Percentiles rank a stretch among this genome's conserved stretches.
phyloP scores from a whole-genome alignment of 768 basidiomycete genomes.

The Erythrobasidium yunnanense region DNA sequence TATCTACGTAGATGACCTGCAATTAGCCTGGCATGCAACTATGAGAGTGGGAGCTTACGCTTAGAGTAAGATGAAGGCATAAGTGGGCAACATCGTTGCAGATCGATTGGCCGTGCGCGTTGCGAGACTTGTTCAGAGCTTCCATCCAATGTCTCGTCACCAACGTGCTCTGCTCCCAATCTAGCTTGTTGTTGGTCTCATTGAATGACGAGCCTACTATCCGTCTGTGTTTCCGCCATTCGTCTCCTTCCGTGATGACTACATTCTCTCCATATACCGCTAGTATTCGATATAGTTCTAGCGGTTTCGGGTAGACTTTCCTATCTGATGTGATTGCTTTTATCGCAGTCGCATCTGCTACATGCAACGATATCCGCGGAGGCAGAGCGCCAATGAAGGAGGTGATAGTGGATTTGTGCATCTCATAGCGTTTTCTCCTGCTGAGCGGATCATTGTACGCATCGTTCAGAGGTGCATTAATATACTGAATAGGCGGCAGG shows the following conservation, averaged over 20 bases:
- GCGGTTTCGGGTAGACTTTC: slow-evolving; percentile 11
- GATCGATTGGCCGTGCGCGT: background rate
- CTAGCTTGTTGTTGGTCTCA: slow-evolving; percentile 44
- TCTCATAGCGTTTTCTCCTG: background rate
- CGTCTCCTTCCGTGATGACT: slow-evolving; percentile 45
- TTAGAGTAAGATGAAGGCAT: slow-evolving; percentile 21
- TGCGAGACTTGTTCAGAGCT: slow-evolving; percentile 41
- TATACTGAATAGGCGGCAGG: slow-evolving; percentile 16
- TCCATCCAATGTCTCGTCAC: slow-evolving; percentile 45
- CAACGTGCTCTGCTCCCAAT: slow-evolving; percentile 45
- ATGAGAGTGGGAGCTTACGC: background rate
- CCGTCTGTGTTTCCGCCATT: slow-evolving; percentile 48
- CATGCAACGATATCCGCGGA: background rate
- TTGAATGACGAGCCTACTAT: slow-evolving; percentile 48
- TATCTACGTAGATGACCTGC: slow-evolving; percentile 32
- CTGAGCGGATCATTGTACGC: background rate
- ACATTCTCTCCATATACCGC: slow-evolving; percentile 48
- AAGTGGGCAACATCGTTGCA: slow-evolving; percentile 25
- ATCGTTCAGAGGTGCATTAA: slow-evolving; percentile 11
- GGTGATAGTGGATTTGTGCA: background rate
- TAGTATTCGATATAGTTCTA: slow-evolving; percentile 25
- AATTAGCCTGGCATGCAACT: slow-evolving; percentile 23
- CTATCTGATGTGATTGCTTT: background rate
- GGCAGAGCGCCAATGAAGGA: background rate
- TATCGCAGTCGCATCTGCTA: slow-evolving; percentile 10